Percentiles rank a stretch among this genome's conserved stretches.
phyloP scores from a whole-genome alignment of 2,329 filamentous ascomycete species.

The Passalora sequoiae region DNA sequence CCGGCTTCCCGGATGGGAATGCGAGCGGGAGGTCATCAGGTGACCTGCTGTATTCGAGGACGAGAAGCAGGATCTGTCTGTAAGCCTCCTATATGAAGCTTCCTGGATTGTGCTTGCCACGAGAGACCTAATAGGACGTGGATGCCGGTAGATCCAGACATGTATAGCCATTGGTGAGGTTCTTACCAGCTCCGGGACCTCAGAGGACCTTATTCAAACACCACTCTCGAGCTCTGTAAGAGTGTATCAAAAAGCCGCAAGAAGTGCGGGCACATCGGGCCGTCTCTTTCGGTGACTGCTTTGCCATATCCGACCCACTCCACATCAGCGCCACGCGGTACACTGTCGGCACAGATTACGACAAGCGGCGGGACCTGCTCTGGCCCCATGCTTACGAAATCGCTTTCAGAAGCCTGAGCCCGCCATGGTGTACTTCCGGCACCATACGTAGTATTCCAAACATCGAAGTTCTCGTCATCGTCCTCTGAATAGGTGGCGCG shows the following conservation, averaged over 20 bases:
- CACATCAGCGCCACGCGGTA: constrained; percentile 68
- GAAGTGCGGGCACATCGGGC: constrained; percentile 16
- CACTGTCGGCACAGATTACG: constrained; percentile 66
- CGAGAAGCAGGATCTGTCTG: no score
- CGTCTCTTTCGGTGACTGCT: background rate
- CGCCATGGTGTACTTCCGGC: constrained; percentile 19
- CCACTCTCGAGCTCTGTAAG: background rate
- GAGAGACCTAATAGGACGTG: no score
- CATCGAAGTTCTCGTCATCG: constrained; percentile 51
- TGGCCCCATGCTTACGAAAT: constrained; percentile 30
- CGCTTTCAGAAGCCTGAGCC: constrained; percentile 29
- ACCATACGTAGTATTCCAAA: constrained; percentile 60
- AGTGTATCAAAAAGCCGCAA: constrained; percentile 18
- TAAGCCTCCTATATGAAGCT: no score
- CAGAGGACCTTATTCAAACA: background rate
- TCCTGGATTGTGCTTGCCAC: no score
- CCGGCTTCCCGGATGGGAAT: no score
- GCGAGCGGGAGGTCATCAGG: no score
- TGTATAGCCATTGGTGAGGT: no score
- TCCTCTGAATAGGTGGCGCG: constrained; percentile 46
- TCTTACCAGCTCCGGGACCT: no score
- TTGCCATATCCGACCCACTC: constrained; percentile 59
- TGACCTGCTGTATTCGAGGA: no score
- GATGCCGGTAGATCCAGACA: no score
- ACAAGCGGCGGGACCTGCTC: constrained; percentile 53